Evolutionary conservation across 2,329 filamentous ascomycete genomes (phyloP), one percentile per base, ranked within the genome.

Genomic region (Talaromyces funiculosus): DNA sequence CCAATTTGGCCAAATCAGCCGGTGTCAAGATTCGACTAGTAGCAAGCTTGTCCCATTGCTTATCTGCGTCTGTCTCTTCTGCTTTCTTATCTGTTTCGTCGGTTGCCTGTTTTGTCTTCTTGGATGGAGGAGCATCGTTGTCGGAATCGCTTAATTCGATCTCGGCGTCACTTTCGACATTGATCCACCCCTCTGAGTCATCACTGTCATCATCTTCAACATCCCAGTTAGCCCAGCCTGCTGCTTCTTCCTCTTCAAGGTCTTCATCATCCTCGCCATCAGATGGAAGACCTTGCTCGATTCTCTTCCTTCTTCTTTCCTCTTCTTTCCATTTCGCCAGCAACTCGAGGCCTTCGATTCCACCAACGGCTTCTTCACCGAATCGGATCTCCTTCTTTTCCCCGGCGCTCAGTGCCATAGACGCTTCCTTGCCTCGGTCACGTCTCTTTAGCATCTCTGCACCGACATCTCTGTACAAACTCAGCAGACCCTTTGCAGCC

Each of bases 321-420:
- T 97, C 91, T 63, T 92, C 89, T 76, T 97, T 97, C 89, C 90
- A 97, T 74, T 91, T 86, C 72, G 91, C 92, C 9, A 99, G 81
- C 20, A 99, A 81, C 65, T 97, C 93, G 8, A 99, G 82, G 18
- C 94, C 94, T 73, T 97, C 92, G 59, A 99, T 97, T 7, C 86
- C 87, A 18, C 92, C 93, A 2, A 77, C 77, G 33, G 87, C 84
- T 72, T 93, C 86, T 71, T 96, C 90, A 66, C 94, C 94, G 67
- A 90, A 99, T 65, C 88, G 86, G 60, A 85, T 84, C 71, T 90
- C 87, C 68, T 88, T 87, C 68, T 87, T 81, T n/a, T 89, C 85
- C 4, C 92, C 92, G 33, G 82, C 81, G 65, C 85, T 87, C 47
- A 99, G 79, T 16, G 87, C 87, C 72, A 99, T 92, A 0, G 90